Conservation (phyloP, 129 eudicot species). For the Chrysanthemum seticuspe region DNA sequence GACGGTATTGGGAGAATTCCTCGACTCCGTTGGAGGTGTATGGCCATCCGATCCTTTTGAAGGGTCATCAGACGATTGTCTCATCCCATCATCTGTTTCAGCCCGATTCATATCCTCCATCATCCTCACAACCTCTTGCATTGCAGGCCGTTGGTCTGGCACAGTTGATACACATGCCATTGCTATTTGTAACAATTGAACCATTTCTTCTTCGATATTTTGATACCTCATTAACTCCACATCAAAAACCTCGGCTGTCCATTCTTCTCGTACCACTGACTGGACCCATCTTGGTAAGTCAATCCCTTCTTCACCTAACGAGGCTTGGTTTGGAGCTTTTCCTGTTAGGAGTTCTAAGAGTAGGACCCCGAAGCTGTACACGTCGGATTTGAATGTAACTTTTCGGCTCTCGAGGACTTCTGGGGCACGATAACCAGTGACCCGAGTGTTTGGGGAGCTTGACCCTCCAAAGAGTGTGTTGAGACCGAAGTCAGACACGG, state of each 20-base stretch:
- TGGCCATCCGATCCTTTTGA: slow-evolving; percentile 80
- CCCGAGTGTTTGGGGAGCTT: slow-evolving; percentile 50
- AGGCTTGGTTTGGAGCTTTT: slow-evolving; percentile 87
- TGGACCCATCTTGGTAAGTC: slow-evolving; percentile 97
- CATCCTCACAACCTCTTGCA: slow-evolving; percentile 82
- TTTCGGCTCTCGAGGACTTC: slow-evolving; percentile 73
- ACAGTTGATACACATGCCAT: slow-evolving; percentile 80
- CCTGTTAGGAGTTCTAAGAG: slow-evolving; percentile 82
- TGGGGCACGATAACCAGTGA: slow-evolving; percentile 88
- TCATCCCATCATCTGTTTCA: slow-evolving; percentile 70
- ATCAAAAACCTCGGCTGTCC: slow-evolving; percentile 96
- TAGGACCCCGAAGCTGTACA: slow-evolving; percentile 85
- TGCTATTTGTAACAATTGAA: slow-evolving; percentile 81
- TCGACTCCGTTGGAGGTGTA: slow-evolving; percentile 67
- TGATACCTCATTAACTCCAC: slow-evolving; percentile 77
- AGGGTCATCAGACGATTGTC: slow-evolving; percentile 84
- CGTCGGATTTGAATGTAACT: slow-evolving; percentile 77
- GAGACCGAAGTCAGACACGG: slow-evolving; percentile 78
- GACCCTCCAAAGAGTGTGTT: slow-evolving; percentile 53
- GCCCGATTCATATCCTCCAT: slow-evolving; percentile 73
- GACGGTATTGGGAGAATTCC: slow-evolving; percentile 52
- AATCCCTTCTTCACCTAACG: slow-evolving; percentile 86
- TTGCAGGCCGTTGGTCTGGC: slow-evolving; percentile 81
- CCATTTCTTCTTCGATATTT: slow-evolving; percentile 90
- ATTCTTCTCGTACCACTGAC: slow-evolving; percentile 80